A percentile compares a stretch with the other conserved stretches of the same genome.
Conservation (phyloP, 768 basidiomycete species). For the Suillus discolor region DNA sequence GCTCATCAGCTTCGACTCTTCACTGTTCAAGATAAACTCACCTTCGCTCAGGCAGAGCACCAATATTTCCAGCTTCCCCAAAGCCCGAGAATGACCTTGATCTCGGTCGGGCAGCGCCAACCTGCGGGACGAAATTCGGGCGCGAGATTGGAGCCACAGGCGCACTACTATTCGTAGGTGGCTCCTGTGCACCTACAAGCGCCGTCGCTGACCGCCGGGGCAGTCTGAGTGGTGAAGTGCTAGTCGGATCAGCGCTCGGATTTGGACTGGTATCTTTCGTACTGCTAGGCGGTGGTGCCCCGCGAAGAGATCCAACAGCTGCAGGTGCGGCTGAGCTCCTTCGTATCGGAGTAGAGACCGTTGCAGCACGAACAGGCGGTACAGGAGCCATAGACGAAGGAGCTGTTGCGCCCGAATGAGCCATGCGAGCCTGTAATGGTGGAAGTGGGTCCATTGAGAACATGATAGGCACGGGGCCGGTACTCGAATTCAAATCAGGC, state of each 20-base stretch:
- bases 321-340: conserved; percentile 11
- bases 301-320: neutral
- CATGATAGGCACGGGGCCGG: conserved; percentile 61
- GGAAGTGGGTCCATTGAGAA: conserved; percentile 59
- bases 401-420: neutral
- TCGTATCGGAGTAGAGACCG: conserved; percentile 34
- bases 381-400: conserved; percentile 3
- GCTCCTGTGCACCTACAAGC: neutral
- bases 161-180: conserved; percentile 1
- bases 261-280: conserved; percentile 1
- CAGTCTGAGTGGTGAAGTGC: conserved; percentile 12
- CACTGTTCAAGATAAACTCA: conserved; percentile 11
- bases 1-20: conserved; percentile 12
- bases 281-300: neutral
- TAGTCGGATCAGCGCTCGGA: neutral
- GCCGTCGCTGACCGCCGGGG: conserved; percentile 23
- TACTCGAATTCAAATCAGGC: conserved; percentile 48
- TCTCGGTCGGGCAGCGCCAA: conserved; percentile 49
- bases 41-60: conserved; percentile 17
- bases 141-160: conserved; percentile 43
- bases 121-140: conserved; percentile 66
- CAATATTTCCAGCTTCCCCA: conserved; percentile 35
- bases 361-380: conserved; percentile 30
- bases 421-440: conserved; percentile 10
- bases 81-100: conserved; percentile 82